Percentiles rank a stretch among this genome's conserved stretches.
Evolutionary conservation across 2,329 filamentous ascomycete genomes (phyloP).

Genomic region (Pseudonectria buxi): DNA sequence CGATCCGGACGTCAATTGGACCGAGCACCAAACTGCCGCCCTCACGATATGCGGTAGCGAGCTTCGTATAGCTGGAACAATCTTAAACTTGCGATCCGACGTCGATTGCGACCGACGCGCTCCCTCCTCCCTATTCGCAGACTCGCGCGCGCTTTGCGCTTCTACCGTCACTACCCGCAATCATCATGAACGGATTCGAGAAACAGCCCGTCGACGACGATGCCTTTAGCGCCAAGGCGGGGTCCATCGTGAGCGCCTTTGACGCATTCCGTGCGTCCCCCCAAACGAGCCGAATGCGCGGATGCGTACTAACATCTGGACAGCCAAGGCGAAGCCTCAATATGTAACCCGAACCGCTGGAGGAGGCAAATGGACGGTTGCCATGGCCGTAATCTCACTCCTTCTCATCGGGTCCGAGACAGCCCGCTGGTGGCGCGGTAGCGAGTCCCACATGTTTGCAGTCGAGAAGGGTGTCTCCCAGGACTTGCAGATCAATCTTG

Average conservation of each 20-base stretch:
- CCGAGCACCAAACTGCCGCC: too few species aligned
- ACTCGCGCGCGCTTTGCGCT: background rate
- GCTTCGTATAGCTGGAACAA: too few species aligned
- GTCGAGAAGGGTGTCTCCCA: constrained; percentile 89
- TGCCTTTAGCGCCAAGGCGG: constrained; percentile 67
- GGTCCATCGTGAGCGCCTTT: constrained; percentile 70
- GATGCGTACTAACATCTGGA: constrained; percentile 8
- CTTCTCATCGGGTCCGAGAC: constrained; percentile 75
- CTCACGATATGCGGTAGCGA: too few species aligned
- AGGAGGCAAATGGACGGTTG: constrained; percentile 90
- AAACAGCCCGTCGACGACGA: constrained; percentile 64
- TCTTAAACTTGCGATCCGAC: too few species aligned
- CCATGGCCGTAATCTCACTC: constrained; percentile 67
- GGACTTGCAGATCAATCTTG: constrained; percentile 87
- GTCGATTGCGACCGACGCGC: background rate
- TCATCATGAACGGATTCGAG: constrained; percentile 70
- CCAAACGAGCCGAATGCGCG: background rate
- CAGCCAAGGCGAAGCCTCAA: constrained; percentile 92
- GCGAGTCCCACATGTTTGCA: constrained; percentile 81
- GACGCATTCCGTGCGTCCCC: constrained; percentile 81
- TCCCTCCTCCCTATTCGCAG: too few species aligned
- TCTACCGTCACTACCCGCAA: background rate
- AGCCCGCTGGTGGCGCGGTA: constrained; percentile 73
- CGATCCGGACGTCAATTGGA: too few species aligned
- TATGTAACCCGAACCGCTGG: constrained; percentile 79